These are phyloP conservation scores for Gossypium schwendimanii DNA, from an alignment of 441 rosid genomes.

Conservation along the genomic window DNA sequence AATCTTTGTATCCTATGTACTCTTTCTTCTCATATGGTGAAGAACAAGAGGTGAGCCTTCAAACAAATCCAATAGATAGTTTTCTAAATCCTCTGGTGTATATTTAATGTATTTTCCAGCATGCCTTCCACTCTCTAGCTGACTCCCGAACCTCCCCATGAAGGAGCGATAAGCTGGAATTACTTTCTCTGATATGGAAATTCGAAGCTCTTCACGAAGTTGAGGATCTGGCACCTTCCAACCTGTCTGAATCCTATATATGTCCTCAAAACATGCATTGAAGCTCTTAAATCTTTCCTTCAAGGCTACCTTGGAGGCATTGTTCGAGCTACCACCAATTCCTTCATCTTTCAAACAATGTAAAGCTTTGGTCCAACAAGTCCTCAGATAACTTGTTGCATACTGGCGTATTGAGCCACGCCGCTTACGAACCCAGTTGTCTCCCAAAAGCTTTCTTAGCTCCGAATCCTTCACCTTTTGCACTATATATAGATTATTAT, in stretches of 20 bases:
- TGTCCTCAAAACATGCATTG: slow-evolving; percentile 85
- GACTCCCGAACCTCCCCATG: slow-evolving; percentile 72
- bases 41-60: slow-evolving; percentile 80
- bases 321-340: slow-evolving; percentile 57
- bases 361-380: slow-evolving; percentile 75
- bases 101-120: slow-evolving; percentile 90
- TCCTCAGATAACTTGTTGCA: slow-evolving; percentile 84
- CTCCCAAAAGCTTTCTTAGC: slow-evolving; percentile 70
- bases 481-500: slow-evolving; percentile 76
- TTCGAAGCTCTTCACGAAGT: slow-evolving; percentile 87
- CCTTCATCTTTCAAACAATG: slow-evolving; percentile 82
- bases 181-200: slow-evolving; percentile 85
- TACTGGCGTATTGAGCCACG: slow-evolving; percentile 73
- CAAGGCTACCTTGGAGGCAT: slow-evolving; percentile 62
- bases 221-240: slow-evolving; percentile 97
- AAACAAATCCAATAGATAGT: slow-evolving; percentile 65
- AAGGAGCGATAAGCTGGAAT: slow-evolving; percentile 90
- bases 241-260: slow-evolving; percentile 77
- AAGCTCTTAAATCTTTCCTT: slow-evolving; percentile 88
- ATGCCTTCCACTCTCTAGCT: slow-evolving; percentile 74
- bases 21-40: slow-evolving; percentile 76
- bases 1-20: slow-evolving; percentile 32
- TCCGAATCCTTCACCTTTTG: slow-evolving; percentile 91
- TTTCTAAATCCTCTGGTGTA: slow-evolving; percentile 85
- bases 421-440: slow-evolving; percentile 85